These are phyloP conservation scores for Fraxinus albicans DNA, from an alignment of 305 asterid genomes.

Conservation along the genomic window DNA sequence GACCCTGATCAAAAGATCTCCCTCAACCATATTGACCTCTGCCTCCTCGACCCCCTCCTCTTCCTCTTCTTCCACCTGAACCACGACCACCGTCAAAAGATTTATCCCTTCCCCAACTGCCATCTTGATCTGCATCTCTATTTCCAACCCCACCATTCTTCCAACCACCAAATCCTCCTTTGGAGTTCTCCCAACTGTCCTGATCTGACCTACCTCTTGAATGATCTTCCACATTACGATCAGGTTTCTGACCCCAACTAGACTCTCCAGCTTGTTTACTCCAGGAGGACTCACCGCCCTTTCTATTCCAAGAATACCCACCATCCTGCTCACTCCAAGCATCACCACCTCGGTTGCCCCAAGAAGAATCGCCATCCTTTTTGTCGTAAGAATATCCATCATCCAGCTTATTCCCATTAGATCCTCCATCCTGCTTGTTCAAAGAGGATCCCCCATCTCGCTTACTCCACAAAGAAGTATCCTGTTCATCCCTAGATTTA, in stretches of 20 bases:
- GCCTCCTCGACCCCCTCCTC: conserved; percentile 53
- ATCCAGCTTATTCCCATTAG: conserved; percentile 13
- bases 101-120: conserved; percentile 41
- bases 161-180: conserved; percentile 25
- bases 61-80: conserved; percentile 52
- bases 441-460: conserved; percentile 41
- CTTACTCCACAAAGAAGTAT: conserved; percentile 33
- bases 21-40: conserved; percentile 55
- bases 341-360: conserved; percentile 17
- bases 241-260: conserved; percentile 29
- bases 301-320: conserved; percentile 34
- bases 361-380: conserved; percentile 12
- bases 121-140: conserved; percentile 37
- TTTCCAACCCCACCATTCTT: conserved; percentile 24
- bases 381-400: conserved; percentile 11
- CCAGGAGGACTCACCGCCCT: conserved; percentile 37
- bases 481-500: conserved; percentile 34
- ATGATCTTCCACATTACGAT: conserved; percentile 9
- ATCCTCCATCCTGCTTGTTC: conserved; percentile 32
- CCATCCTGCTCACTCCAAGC: conserved; percentile 27
- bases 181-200: not conserved
- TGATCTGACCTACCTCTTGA: not conserved
- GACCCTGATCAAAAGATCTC: conserved; percentile 49
- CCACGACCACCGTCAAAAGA: conserved; percentile 53
- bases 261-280: conserved; percentile 30